Evolutionary conservation across 176 grass and related monocot species (phyloP), one percentile per base, ranked within the genome.

Genomic region (Ensete glaucum): DNA sequence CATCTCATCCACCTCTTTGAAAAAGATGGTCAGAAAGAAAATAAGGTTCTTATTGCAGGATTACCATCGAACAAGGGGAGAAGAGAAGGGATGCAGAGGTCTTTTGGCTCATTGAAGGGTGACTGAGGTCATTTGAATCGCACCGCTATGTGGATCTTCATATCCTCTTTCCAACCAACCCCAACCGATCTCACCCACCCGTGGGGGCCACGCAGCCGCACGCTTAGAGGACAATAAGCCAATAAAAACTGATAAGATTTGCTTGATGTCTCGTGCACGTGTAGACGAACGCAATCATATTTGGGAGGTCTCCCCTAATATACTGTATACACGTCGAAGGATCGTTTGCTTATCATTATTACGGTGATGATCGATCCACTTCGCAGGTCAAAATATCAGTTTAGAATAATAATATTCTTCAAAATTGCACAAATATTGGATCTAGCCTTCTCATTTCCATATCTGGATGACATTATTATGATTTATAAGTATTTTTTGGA

Each of bases 141-240:
- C 60, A 62, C 17, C 10, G 5, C 12, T 53, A 2, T 26, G 51
- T 11, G 8, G 52, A 73, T 54, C 70, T 7, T 66, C 19, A 11
- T 62, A 29, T 55, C 20, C 63, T 27, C 27, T 52, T 78, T 85
- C 83, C 75, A 53, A 77, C 78, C 83, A 81, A 85, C 77, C 71
- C 77, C 83, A 85, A 85, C 78, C 54, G 71, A 77, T 81, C 15
- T 19, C 24, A 64, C 73, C 78, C 72, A 78, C 74, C 73, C 54
- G 60, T 13, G 27, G 34, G 22, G 60, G 2, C 56, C 17, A 19
- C 20, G 17, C 5, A 62, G 12, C 54, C 57, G 16, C 57, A 60
- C 57, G 57, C 57, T 60, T 9, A 21, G 17, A 60, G 4, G 57
- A 60, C 57, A 21, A n/a, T 6, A 0, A 20, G 57, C 8, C 57